phyloP scores from a whole-genome alignment of 176 grass and related monocot genomes.

The Raddia guianensis region DNA sequence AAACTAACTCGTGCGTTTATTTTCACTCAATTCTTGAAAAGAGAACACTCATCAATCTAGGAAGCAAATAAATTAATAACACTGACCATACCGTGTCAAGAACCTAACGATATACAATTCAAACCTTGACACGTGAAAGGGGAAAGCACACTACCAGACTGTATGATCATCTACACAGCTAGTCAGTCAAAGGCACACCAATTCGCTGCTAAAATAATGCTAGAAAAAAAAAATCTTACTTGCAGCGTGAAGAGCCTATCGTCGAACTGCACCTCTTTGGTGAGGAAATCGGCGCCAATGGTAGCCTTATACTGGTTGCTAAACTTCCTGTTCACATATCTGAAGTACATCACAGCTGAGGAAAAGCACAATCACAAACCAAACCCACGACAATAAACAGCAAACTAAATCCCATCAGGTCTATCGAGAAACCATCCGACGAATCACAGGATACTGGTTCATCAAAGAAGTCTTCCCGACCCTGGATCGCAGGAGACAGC shows the following conservation, averaged over 20 bases:
- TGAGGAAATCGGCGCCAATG: slow-evolving; percentile 97
- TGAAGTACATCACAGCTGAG: slow-evolving; percentile 63
- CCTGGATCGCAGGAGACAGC: slow-evolving; percentile 50
- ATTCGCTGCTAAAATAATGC: background rate
- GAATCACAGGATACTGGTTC: slow-evolving; percentile 93
- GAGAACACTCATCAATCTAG: background rate
- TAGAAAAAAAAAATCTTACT: slow-evolving; percentile 44
- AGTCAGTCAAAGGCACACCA: background rate
- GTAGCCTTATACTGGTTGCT: slow-evolving; percentile 99
- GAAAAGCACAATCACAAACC: slow-evolving; percentile 17
- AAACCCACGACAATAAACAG: background rate
- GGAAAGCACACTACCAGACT: background rate
- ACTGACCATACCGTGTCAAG: background rate
- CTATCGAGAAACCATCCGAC: background rate
- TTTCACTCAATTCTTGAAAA: background rate
- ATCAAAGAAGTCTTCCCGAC: slow-evolving; percentile 98
- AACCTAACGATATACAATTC: background rate
- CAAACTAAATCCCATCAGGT: background rate
- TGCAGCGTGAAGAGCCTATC: slow-evolving; percentile 90
- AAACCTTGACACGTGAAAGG: background rate
- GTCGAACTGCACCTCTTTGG: slow-evolving; percentile 93
- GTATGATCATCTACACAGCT: background rate
- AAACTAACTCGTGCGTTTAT: slow-evolving; percentile 4
- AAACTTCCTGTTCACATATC: slow-evolving; percentile 96
- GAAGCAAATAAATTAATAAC: background rate